Evolutionary conservation across 345 rosid species (phyloP).

Genomic region (Hibiscus trionum): DNA sequence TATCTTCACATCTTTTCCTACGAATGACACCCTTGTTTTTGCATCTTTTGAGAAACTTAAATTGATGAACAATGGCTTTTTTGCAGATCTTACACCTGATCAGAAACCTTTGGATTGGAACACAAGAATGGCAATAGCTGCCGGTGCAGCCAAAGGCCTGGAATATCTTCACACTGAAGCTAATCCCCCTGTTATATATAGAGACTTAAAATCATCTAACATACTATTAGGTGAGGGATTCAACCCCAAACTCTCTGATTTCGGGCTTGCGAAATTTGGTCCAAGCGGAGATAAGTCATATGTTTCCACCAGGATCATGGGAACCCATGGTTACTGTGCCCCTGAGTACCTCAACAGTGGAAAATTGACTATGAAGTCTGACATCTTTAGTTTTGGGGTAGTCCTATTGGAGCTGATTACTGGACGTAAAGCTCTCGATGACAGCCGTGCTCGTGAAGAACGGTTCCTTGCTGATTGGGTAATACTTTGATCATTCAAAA

Average conservation of each 20-base stretch:
- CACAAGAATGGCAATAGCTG: constrained; percentile 52
- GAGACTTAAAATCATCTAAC: constrained; percentile 62
- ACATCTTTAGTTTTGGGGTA: constrained; percentile 63
- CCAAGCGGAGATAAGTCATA: constrained; percentile 47
- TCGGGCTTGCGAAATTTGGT: constrained; percentile 71
- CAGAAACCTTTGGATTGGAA: constrained; percentile 49
- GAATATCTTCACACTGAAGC: constrained; percentile 45
- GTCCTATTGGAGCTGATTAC: constrained; percentile 60
- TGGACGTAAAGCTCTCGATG: constrained; percentile 42
- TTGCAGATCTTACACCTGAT: constrained; percentile 30
- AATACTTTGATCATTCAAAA: neutral
- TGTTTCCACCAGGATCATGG: constrained; percentile 69
- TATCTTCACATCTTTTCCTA: neutral
- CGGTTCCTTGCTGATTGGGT: constrained; percentile 41
- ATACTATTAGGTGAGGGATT: constrained; percentile 42
- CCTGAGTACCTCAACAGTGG: constrained; percentile 63
- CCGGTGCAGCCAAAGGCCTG: constrained; percentile 59
- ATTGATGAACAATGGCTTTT: neutral
- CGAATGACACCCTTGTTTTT: neutral
- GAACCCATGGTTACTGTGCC: constrained; percentile 71
- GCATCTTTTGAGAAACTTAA: neutral
- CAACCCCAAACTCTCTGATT: constrained; percentile 59
- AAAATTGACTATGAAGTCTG: constrained; percentile 45
- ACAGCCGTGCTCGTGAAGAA: constrained; percentile 20
- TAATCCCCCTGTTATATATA: constrained; percentile 48